Conservation (phyloP, 1,284 basidiomycete genomes). For the Sutorius eximius region DNA sequence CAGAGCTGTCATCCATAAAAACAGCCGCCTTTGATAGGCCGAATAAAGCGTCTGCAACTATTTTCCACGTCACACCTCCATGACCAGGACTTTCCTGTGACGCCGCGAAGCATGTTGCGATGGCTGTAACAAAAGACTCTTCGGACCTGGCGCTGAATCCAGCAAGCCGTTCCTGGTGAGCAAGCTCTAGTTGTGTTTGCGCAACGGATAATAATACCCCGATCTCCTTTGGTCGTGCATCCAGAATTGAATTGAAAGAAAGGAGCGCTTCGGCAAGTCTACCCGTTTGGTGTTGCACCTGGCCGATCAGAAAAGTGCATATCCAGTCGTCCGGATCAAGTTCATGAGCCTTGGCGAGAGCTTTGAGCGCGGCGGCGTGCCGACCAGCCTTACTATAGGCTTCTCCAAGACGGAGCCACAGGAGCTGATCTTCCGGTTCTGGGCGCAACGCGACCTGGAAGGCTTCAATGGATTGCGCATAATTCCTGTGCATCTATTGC, state of each 20-base stretch:
- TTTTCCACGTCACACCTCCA: constrained; percentile 83
- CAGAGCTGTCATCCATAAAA: constrained; percentile 43
- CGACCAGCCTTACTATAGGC: constrained; percentile 88
- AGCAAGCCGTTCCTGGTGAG: constrained; percentile 59
- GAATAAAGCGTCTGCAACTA: constrained; percentile 77
- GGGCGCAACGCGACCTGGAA: constrained; percentile 89
- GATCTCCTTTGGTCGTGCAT: constrained; percentile 58
- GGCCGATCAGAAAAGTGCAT: constrained; percentile 81
- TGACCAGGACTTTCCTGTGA: constrained; percentile 61
- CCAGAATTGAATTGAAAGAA: constrained; percentile 63
- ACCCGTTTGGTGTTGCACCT: constrained; percentile 82
- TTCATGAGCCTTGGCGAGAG: constrained; percentile 73
- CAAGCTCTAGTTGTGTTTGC: constrained; percentile 74
- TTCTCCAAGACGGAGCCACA: constrained; percentile 92
- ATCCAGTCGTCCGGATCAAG: constrained; percentile 81
- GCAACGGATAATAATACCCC: constrained; percentile 76
- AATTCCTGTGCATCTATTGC: constrained; percentile 71
- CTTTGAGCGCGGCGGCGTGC: constrained; percentile 88
- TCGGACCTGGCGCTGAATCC: constrained; percentile 80
- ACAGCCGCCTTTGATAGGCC: constrained; percentile 53
- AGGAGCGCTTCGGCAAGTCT: constrained; percentile 74
- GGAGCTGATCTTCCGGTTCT: constrained; percentile 72
- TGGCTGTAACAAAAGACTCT: constrained; percentile 62
- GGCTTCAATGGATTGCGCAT: constrained; percentile 76
- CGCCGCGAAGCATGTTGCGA: constrained; percentile 57